phyloP scores from a whole-genome alignment of 306 rosid species.

The Prunus campanulata region DNA sequence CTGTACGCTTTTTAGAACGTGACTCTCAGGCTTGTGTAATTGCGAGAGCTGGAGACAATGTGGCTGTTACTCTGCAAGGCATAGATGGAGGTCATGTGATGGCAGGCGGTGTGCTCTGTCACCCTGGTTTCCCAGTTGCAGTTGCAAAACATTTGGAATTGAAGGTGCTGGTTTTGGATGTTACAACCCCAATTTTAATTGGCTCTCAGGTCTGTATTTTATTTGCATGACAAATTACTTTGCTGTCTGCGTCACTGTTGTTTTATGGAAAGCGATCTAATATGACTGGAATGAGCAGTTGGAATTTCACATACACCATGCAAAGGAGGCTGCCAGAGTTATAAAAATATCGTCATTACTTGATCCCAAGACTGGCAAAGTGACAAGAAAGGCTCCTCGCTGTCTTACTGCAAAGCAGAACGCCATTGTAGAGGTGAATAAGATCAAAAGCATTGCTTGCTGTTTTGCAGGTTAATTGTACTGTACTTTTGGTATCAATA shows the following conservation, averaged over 20 bases:
- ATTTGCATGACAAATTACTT: not conserved
- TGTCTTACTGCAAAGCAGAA: slow-evolving; percentile 81
- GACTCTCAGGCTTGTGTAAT: slow-evolving; percentile 66
- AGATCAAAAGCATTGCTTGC: not conserved
- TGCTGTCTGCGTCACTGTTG: slow-evolving; percentile 1
- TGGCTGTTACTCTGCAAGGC: slow-evolving; percentile 74
- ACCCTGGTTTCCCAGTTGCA: slow-evolving; percentile 82
- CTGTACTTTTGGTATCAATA: not conserved
- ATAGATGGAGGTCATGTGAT: slow-evolving; percentile 60
- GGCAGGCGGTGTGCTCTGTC: slow-evolving; percentile 92
- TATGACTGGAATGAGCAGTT: slow-evolving; percentile 47
- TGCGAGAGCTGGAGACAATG: slow-evolving; percentile 95
- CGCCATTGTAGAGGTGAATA: slow-evolving; percentile 83
- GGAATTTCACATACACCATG: slow-evolving; percentile 90
- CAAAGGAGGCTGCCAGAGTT: slow-evolving; percentile 80
- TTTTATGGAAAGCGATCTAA: not conserved
- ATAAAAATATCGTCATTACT: slow-evolving; percentile 63
- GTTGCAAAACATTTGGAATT: slow-evolving; percentile 77
- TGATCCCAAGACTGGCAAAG: slow-evolving; percentile 87
- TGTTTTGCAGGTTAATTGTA: not conserved
- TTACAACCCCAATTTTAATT: slow-evolving; percentile 67
- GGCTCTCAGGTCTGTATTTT: slow-evolving; percentile 76
- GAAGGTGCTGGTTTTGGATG: slow-evolving; percentile 81
- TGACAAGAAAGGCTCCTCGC: slow-evolving; percentile 77
- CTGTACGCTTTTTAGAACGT: slow-evolving; percentile 76